Evolutionary conservation across 768 basidiomycete genomes (phyloP).

Genomic region (Filobasidium wieringae): DNA sequence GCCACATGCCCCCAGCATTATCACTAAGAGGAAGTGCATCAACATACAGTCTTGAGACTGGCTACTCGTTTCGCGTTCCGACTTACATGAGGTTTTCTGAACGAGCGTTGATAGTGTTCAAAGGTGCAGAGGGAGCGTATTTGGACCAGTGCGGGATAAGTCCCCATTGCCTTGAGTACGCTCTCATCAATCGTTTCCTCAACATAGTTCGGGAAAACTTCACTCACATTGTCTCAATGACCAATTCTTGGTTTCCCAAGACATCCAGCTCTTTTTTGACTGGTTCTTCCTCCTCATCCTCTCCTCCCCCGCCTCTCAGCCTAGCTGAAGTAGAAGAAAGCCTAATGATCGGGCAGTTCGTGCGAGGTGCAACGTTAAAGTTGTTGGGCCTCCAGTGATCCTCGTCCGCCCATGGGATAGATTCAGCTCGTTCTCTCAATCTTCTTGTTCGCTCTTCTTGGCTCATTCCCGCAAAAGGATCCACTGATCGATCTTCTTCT

Average conservation of each 20-base stretch:
- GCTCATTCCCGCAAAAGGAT: too few species aligned
- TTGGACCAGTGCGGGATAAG: conserved; percentile 75
- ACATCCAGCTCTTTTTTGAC: conserved; percentile 20
- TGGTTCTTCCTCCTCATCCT: background rate
- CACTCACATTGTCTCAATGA: conserved; percentile 64
- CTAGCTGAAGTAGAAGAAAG: background rate
- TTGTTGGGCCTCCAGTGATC: conserved; percentile 8
- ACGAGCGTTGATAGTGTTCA: conserved; percentile 84
- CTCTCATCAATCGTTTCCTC: background rate
- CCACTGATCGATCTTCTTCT: background rate
- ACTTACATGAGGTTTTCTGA: conserved; percentile 55
- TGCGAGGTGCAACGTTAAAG: conserved; percentile 13
- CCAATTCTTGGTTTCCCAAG: conserved; percentile 31
- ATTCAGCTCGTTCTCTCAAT: background rate
- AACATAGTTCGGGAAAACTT: background rate
- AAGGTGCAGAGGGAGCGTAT: conserved; percentile 46
- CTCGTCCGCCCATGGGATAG: conserved; percentile 5
- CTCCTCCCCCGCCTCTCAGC: background rate
- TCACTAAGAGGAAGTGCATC: background rate
- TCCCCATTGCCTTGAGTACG: conserved; percentile 52
- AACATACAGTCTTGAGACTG: background rate
- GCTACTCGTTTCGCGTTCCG: background rate
- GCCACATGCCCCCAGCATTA: conserved; percentile 64
- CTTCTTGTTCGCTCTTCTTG: background rate
- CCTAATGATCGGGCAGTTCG: conserved; percentile 1